These are phyloP conservation scores for Syncephalastrum monosporum DNA, from an alignment of 371 early-diverging fungal genomes.

Conservation along the genomic window DNA sequence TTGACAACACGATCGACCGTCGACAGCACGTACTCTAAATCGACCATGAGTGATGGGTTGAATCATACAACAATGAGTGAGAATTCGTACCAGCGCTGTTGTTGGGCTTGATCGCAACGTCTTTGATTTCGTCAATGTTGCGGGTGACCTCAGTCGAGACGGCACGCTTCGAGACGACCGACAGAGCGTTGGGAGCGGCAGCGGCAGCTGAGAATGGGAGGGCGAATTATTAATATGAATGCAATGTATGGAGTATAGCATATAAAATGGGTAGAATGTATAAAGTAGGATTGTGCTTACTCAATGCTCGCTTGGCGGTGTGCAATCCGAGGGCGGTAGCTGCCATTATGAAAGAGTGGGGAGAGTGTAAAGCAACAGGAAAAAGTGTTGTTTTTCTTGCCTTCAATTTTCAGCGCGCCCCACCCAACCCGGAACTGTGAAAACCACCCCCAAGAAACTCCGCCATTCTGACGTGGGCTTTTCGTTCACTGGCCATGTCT, in stretches of 20 bases:
- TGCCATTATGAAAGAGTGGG: constrained; percentile 3
- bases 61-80: not conserved
- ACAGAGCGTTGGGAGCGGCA: constrained; percentile 27
- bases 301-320: constrained; percentile 47
- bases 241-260: no score
- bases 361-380: not conserved
- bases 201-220: constrained; percentile 18
- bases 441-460: no score
- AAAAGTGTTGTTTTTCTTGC: not conserved
- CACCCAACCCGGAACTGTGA: no score
- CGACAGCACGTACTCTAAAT: constrained; percentile 72
- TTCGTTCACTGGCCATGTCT: no score
- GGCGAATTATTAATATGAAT: not conserved
- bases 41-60: not conserved
- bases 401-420: no score
- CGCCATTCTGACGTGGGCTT: no score
- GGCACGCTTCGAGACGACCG: constrained; percentile 29
- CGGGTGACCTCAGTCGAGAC: constrained; percentile 48
- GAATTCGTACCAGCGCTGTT: constrained; percentile 43
- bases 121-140: constrained; percentile 52
- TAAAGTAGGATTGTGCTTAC: constrained; percentile 22
- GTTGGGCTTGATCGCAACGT: constrained; percentile 44
- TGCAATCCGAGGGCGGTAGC: constrained; percentile 44
- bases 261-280: no score
- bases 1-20: constrained; percentile 91